A percentile compares a stretch with the other conserved stretches of the same genome.
Conservation (phyloP, 768 basidiomycete species). For the Kwoniella sp. region DNA sequence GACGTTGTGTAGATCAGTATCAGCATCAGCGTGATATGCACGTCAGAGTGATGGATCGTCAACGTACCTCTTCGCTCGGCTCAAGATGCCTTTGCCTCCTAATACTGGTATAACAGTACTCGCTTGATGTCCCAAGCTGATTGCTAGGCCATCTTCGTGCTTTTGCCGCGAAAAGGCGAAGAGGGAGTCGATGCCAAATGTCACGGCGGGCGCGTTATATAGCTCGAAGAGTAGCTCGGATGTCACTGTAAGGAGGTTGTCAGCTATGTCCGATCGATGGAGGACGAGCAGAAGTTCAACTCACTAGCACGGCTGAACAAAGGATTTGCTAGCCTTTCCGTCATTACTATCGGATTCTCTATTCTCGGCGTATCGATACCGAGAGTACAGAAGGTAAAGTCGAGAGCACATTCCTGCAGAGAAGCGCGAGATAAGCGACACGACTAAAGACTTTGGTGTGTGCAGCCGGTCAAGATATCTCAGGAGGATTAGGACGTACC, state of each 20-base stretch:
- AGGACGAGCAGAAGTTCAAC: no score
- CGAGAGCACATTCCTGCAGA: conserved; percentile 84
- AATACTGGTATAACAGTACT: conserved; percentile 89
- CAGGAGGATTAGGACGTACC: conserved; percentile 61
- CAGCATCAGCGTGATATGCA: background rate
- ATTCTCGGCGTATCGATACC: conserved; percentile 76
- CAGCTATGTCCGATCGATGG: background rate
- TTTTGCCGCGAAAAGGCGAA: conserved; percentile 88
- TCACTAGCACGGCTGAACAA: conserved; percentile 80
- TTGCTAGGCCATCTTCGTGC: conserved; percentile 73
- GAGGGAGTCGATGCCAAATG: conserved; percentile 84
- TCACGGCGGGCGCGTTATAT: conserved; percentile 79
- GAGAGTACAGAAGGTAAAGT: conserved; percentile 84
- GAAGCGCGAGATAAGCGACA: background rate
- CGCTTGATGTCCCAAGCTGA: conserved; percentile 88
- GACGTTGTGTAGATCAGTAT: background rate
- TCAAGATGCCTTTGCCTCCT: conserved; percentile 76
- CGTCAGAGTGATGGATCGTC: no score
- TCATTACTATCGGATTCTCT: conserved; percentile 89
- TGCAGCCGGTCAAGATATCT: background rate
- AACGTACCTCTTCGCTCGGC: conserved; percentile 78
- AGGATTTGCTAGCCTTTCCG: conserved; percentile 84
- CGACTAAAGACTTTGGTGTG: background rate
- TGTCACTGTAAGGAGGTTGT: conserved; percentile 64
- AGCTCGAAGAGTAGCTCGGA: conserved; percentile 95